Conservation (phyloP, 495 filamentous ascomycete species). For the Annulohypoxylon moriforme region DNA sequence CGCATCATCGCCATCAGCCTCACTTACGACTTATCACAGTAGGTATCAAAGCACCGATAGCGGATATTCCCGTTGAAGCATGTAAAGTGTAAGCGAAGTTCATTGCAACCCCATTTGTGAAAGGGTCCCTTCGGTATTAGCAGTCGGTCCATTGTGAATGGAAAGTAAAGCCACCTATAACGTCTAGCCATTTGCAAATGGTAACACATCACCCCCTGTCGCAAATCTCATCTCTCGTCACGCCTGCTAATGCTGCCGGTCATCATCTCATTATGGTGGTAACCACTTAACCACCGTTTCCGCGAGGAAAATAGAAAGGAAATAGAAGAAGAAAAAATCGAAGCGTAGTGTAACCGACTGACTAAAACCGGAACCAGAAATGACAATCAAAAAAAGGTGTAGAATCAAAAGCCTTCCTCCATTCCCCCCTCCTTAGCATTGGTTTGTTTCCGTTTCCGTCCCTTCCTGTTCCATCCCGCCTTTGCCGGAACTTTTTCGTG, state of each 20-base stretch:
- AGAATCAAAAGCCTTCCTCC: constrained; percentile 35
- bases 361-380: constrained; percentile 31
- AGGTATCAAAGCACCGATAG: constrained; percentile 1
- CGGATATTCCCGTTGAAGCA: background rate
- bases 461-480: constrained; percentile 40
- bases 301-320: background rate
- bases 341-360: constrained; percentile 40
- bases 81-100: constrained; percentile 4
- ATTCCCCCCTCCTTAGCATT: constrained; percentile 43
- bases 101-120: background rate
- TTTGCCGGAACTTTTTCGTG: constrained; percentile 40
- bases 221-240: constrained; percentile 29
- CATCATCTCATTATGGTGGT: constrained; percentile 45
- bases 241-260: constrained; percentile 38
- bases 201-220: constrained; percentile 2
- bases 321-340: constrained; percentile 16
- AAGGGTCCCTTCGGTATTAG: constrained; percentile 37
- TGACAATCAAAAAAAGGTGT: constrained; percentile 6
- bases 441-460: constrained; percentile 39
- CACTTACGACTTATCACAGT: background rate
- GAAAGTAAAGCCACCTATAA: constrained; percentile 34
- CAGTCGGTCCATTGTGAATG: constrained; percentile 40
- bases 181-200: constrained; percentile 44
- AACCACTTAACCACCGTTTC: constrained; percentile 23
- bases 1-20: constrained; percentile 24